Percentiles rank a stretch among this genome's conserved stretches.
These are phyloP conservation scores for Komagataella kurtzmanii DNA, from an alignment of 805 yeast species.

Conservation along the genomic window DNA sequence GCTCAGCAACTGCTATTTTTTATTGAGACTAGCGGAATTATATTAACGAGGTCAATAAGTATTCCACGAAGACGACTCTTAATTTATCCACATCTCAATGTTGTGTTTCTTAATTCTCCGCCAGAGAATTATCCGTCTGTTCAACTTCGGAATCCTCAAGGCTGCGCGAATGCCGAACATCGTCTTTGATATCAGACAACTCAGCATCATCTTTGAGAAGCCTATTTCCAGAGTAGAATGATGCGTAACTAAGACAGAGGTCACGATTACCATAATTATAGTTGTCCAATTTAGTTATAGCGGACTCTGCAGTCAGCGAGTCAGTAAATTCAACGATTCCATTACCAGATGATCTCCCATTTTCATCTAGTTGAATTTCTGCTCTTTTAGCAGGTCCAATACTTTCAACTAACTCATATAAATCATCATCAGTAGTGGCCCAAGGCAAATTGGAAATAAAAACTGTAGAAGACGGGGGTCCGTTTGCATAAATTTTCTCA, in stretches of 20 bases:
- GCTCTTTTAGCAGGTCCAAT: conserved; percentile 68
- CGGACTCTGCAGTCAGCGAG: conserved; percentile 55
- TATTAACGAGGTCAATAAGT: no score
- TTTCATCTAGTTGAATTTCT: conserved; percentile 49
- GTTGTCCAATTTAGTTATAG: conserved; percentile 61
- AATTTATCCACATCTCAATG: no score
- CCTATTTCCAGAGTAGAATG: background rate
- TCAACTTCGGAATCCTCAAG: background rate
- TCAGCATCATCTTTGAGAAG: background rate
- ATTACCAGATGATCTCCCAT: conserved; percentile 63
- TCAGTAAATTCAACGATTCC: conserved; percentile 76
- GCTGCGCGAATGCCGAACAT: background rate
- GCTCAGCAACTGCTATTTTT: no score
- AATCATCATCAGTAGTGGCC: conserved; percentile 77
- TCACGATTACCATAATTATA: conserved; percentile 80
- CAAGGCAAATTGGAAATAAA: conserved; percentile 75
- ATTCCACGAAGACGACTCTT: no score
- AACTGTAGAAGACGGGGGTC: conserved; percentile 46
- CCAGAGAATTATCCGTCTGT: background rate
- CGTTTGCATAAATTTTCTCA: conserved; percentile 48
- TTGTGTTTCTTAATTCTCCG: no score
- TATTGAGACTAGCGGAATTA: no score
- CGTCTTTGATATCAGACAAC: background rate
- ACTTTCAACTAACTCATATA: conserved; percentile 74
- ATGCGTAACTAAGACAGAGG: conserved; percentile 56